Percentiles rank a stretch among this genome's conserved stretches.
Evolutionary conservation across 2,329 filamentous ascomycete genomes (phyloP).

Genomic region (Fusarium sp.): DNA sequence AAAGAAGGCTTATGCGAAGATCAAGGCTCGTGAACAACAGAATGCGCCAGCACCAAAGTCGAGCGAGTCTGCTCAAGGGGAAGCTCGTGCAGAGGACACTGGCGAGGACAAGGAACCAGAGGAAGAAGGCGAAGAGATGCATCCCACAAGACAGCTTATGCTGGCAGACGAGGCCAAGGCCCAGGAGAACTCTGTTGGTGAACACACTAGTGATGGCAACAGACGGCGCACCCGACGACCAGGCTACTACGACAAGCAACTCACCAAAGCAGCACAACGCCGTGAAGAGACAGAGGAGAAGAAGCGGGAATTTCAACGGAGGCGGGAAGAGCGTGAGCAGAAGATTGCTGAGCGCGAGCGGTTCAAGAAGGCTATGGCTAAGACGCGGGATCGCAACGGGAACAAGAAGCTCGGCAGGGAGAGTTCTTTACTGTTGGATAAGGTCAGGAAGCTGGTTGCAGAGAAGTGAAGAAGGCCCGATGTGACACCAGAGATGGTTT

Average conservation of each 20-base stretch:
- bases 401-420: conserved; percentile 86
- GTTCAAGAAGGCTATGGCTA: conserved; percentile 77
- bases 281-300: conserved; percentile 59
- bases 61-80: conserved; percentile 29
- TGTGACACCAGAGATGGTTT: background rate
- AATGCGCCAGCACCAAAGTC: conserved; percentile 39
- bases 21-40: conserved; percentile 70
- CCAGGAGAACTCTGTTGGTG: conserved; percentile 46
- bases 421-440: conserved; percentile 81
- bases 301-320: conserved; percentile 58
- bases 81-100: conserved; percentile 24
- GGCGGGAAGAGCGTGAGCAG: conserved; percentile 74
- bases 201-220: conserved; percentile 49
- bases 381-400: conserved; percentile 80
- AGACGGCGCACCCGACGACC: conserved; percentile 58
- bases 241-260: conserved; percentile 76
- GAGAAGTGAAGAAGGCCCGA: conserved; percentile 42
- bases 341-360: conserved; percentile 74
- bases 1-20: conserved; percentile 91
- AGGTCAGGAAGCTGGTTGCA: conserved; percentile 79
- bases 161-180: conserved; percentile 56
- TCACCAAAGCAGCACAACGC: conserved; percentile 61
- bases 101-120: conserved; percentile 32
- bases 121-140: conserved; percentile 49
- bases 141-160: conserved; percentile 58